Evolutionary conservation across 768 basidiomycete genomes (phyloP), one percentile per base, ranked within the genome.

Genomic region (Lyophyllum atratum): DNA sequence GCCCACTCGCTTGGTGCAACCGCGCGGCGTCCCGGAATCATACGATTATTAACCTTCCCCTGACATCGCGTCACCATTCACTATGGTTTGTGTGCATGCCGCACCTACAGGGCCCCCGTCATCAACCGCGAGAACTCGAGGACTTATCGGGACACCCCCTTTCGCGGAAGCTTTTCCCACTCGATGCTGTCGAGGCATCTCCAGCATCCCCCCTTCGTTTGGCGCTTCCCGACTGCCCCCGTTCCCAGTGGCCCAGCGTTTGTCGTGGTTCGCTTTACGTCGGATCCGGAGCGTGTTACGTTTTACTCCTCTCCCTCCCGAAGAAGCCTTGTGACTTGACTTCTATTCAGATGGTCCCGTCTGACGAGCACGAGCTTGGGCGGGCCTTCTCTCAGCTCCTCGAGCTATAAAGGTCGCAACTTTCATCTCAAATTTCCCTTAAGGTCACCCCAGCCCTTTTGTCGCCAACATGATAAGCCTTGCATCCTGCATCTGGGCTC

Each of bases 401-500:
- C 22, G 31, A 21, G 31, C 45, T 58, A 54, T 61, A 65, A 61
- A 61, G 43, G n/a, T 34, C 33, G 14, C 25, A 15, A 45, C 45
- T 2, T 25, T 26, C 28, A 40, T 8, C 4, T 5, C 17, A 6
- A n/a, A 19, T 10, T 40, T 31, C 14, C 21, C 21, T 26, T 28
- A 15, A 44, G 25, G 34, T 25, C 37, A n/a, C 34, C 33, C 17
- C 54, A 21, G 29, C 46, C 49, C 39, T 54, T 40, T n/a, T n/a
- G n/a, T 33, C 14, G 10, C 24, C 57, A 59, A 61, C 28, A 79
- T 79, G 76, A 72, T 76, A 63, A 72, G 66, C 58, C 61, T 74
- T 55, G 64, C 71, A 24, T 64, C 69, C 28, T 76, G 74, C 58
- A 53, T 73, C 43, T 70, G 68, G 50, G 69, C 74, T 22, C 69